Evolutionary conservation across 148 eudicot genomes (phyloP).

Genomic region (Nepenthes gracilis): DNA sequence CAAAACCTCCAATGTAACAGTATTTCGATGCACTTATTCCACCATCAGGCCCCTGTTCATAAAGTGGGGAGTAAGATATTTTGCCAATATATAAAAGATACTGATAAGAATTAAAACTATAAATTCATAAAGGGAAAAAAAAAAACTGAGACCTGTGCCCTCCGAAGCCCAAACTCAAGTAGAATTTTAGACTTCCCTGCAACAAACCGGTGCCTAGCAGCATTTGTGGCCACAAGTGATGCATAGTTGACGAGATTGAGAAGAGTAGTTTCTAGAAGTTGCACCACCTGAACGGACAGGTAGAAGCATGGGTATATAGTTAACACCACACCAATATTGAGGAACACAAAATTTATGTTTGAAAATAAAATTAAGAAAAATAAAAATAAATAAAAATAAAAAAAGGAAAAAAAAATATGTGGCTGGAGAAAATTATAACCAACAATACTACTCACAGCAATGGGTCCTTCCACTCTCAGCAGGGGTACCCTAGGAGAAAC

Average conservation of each 20-base stretch:
- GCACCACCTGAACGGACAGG: conserved; percentile 51
- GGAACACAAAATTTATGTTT: not conserved
- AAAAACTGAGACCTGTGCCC: conserved; percentile 67
- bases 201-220: conserved; percentile 95
- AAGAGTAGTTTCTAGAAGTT: conserved; percentile 87
- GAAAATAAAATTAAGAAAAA: not conserved
- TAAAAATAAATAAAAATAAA: not conserved
- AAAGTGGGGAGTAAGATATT: not conserved
- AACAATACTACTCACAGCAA: conserved; percentile 54
- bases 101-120: not conserved
- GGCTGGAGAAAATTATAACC: conserved; percentile 2
- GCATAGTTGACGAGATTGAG: conserved; percentile 89
- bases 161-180: conserved; percentile 92
- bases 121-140: not conserved
- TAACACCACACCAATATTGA: not conserved
- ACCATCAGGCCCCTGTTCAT: conserved; percentile 84
- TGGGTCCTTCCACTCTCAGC: conserved; percentile 84
- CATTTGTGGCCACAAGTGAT: conserved; percentile 90
- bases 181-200: conserved; percentile 82
- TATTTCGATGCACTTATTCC: conserved; percentile 87
- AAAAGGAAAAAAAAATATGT: not conserved
- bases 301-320: not conserved
- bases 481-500: conserved; percentile 88
- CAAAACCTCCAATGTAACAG: conserved; percentile 96
- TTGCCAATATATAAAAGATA: not conserved